Evolutionary conservation across 2,329 filamentous ascomycete genomes (phyloP).

Genomic region (Stemphylium vesicarium): DNA sequence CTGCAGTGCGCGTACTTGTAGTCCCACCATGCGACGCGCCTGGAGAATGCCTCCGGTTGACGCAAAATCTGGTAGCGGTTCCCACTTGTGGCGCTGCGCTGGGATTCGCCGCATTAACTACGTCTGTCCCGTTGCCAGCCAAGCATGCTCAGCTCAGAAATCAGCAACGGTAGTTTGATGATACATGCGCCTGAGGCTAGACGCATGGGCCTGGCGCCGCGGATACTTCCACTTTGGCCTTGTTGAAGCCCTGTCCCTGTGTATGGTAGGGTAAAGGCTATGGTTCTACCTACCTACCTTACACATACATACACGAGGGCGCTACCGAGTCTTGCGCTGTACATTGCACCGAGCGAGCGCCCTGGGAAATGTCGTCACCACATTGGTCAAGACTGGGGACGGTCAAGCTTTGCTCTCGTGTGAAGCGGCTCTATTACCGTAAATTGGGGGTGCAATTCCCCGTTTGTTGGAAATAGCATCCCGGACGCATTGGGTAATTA

Average conservation of each 20-base stretch:
- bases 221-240: slow-evolving; percentile 11
- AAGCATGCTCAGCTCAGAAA: slow-evolving; percentile 33
- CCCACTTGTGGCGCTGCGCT: slow-evolving; percentile 48
- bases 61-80: slow-evolving; percentile 41
- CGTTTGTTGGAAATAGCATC: slow-evolving; percentile 8
- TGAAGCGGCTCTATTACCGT: slow-evolving; percentile 1
- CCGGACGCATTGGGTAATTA: slow-evolving; percentile 8
- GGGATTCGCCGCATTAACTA: slow-evolving; percentile 38
- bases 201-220: slow-evolving; percentile 18
- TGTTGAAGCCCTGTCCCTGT: background rate
- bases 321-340: background rate
- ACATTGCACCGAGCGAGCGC: background rate
- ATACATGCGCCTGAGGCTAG: slow-evolving; percentile 25
- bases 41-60: slow-evolving; percentile 36
- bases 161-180: slow-evolving; percentile 31
- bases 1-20: slow-evolving; percentile 37
- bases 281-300: background rate
- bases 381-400: background rate
- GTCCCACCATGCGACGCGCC: slow-evolving; percentile 45
- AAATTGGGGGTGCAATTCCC: slow-evolving; percentile 4
- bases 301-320: background rate
- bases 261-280: background rate
- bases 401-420: background rate
- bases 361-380: background rate
- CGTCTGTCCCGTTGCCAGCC: slow-evolving; percentile 39